These are phyloP conservation scores for Hibiscus mutabilis DNA, from an alignment of 345 rosid genomes.

Conservation along the genomic window DNA sequence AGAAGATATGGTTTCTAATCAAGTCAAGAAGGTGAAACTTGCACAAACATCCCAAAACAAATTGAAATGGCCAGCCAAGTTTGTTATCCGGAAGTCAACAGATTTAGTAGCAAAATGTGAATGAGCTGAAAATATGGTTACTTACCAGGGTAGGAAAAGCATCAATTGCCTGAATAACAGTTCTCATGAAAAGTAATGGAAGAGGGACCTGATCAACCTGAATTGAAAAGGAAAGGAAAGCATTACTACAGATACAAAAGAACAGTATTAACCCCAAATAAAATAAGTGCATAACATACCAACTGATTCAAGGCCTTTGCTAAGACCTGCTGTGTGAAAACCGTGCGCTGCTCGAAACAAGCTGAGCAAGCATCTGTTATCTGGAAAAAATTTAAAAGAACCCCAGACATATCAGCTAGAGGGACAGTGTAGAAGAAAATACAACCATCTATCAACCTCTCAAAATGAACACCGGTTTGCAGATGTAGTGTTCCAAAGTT, in stretches of 20 bases:
- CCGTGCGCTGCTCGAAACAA: conserved; percentile 96
- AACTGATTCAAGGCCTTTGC: conserved; percentile 92
- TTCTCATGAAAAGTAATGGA: conserved; percentile 96
- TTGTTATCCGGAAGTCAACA: neutral
- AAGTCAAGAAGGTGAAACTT: neutral
- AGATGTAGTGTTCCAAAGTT: neutral
- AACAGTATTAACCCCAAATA: neutral
- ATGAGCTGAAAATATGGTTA: neutral
- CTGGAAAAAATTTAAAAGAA: conserved; percentile 38
- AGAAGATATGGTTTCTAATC: neutral
- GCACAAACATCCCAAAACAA: neutral
- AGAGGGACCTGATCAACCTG: conserved; percentile 92
- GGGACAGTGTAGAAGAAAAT: neutral
- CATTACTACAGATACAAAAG: conserved; percentile 14
- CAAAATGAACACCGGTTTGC: neutral
- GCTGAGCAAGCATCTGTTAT: conserved; percentile 91
- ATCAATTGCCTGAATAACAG: conserved; percentile 96
- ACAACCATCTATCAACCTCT: neutral
- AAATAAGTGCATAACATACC: conserved; percentile 39
- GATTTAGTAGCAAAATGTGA: neutral
- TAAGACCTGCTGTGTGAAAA: conserved; percentile 89
- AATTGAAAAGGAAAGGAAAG: conserved; percentile 11
- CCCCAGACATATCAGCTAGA: neutral
- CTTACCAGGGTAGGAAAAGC: conserved; percentile 92
- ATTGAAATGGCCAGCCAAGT: neutral